These are phyloP conservation scores for Neocucurbitaria cava DNA, from an alignment of 2,329 filamentous ascomycete genomes.

Conservation along the genomic window DNA sequence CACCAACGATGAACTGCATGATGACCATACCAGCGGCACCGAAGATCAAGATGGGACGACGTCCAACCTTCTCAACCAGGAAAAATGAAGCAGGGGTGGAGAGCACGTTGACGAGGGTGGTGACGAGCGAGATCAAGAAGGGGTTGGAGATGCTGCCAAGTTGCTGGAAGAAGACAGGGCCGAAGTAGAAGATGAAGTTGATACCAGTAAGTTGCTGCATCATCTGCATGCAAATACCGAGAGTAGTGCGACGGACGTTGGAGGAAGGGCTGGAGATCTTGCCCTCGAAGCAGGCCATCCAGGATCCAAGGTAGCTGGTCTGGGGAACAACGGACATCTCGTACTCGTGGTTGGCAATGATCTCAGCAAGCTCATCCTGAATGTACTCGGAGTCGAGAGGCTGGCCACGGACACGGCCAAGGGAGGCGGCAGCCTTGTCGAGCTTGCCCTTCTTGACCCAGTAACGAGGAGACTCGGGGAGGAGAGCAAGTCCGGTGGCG, in stretches of 20 bases:
- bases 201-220: conserved; percentile 74
- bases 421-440: conserved; percentile 68
- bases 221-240: conserved; percentile 58
- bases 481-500: conserved; percentile 71
- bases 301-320: conserved; percentile 57
- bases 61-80: conserved; percentile 81
- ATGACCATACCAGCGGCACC: conserved; percentile 83
- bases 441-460: conserved; percentile 80
- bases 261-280: conserved; percentile 58
- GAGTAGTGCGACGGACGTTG: conserved; percentile 56
- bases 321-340: conserved; percentile 66
- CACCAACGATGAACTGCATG: conserved; percentile 86
- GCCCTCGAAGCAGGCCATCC: conserved; percentile 70
- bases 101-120: conserved; percentile 85
- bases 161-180: conserved; percentile 81
- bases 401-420: conserved; percentile 78
- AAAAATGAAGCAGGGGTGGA: conserved; percentile 88
- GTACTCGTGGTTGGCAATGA: conserved; percentile 91
- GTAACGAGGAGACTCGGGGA: conserved; percentile 87
- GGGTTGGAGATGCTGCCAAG: conserved; percentile 74
- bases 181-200: conserved; percentile 81
- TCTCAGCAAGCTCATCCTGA: conserved; percentile 81
- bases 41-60: conserved; percentile 78
- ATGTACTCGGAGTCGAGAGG: conserved; percentile 76
- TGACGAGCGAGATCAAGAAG: conserved; percentile 85